Evolutionary conservation across 805 yeast genomes (phyloP).

Genomic region (Teunomyces funiuensis): DNA sequence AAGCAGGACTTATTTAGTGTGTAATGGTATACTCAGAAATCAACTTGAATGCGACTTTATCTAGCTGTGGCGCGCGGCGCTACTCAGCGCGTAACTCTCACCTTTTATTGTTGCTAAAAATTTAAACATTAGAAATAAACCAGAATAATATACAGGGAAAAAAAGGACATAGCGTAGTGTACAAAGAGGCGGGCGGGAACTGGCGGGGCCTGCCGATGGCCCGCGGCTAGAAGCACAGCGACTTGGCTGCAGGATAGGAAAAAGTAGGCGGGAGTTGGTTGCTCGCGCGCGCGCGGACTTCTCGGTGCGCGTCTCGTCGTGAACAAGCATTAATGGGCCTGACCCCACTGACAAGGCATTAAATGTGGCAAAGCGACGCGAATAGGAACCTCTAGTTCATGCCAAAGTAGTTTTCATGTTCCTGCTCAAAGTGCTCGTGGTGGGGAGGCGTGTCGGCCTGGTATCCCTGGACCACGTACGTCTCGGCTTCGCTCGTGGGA

Average conservation of each 20-base stretch:
- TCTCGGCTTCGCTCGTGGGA: slow-evolving; percentile 40
- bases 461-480: slow-evolving; percentile 38
- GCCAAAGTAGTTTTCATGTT: slow-evolving; percentile 29
- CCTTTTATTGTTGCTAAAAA: no score
- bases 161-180: background rate
- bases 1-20: slow-evolving; percentile 9
- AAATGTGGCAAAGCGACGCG: background rate
- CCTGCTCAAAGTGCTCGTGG: slow-evolving; percentile 20
- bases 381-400: slow-evolving; percentile 13
- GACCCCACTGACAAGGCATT: background rate
- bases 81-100: no score
- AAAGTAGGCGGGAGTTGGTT: no score
- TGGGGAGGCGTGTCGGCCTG: slow-evolving; percentile 5
- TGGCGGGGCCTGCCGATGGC: background rate
- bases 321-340: no score
- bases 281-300: background rate
- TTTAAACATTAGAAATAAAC: background rate
- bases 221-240: background rate
- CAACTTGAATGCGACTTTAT: background rate
- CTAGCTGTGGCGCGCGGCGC: background rate
- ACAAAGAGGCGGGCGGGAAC: background rate
- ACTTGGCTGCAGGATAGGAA: no score
- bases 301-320: no score
- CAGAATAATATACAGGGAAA: background rate
- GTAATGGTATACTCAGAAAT: slow-evolving; percentile 10